phyloP scores from a whole-genome alignment of 805 yeast genomes.

The Yamadazyma ubonensis region DNA sequence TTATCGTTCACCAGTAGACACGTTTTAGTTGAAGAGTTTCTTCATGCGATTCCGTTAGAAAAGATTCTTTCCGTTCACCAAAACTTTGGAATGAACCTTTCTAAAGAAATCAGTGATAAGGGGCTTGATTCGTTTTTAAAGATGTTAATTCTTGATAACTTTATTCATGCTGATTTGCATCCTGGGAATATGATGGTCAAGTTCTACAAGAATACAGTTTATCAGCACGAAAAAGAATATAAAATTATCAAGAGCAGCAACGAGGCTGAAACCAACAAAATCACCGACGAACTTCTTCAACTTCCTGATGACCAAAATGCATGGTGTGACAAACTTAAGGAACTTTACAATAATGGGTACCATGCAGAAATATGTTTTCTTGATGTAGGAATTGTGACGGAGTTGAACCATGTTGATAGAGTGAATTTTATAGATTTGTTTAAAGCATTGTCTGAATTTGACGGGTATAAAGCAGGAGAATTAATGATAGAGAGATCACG shows the following conservation, averaged over 20 bases:
- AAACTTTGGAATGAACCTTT: conserved; percentile 49
- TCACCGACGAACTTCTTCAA: conserved; percentile 41
- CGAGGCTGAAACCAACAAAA: conserved; percentile 46
- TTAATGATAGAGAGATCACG: conserved; percentile 92
- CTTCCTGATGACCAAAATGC: conserved; percentile 35
- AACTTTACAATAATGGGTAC: conserved; percentile 56
- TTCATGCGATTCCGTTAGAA: conserved; percentile 82
- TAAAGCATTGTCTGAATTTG: conserved; percentile 84
- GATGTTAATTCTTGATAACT: conserved; percentile 90
- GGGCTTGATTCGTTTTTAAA: conserved; percentile 89
- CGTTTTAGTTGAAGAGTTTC: conserved; percentile 81
- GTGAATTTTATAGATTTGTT: conserved; percentile 86
- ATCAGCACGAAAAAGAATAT: conserved; percentile 43
- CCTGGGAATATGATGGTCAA: conserved; percentile 92
- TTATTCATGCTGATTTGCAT: conserved; percentile 94
- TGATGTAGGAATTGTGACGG: conserved; percentile 93
- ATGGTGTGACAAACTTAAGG: conserved; percentile 48
- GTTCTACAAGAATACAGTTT: conserved; percentile 52
- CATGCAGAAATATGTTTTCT: conserved; percentile 86
- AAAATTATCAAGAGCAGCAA: conserved; percentile 41
- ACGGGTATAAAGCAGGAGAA: conserved; percentile 93
- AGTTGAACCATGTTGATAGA: conserved; percentile 72
- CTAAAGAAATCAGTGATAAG: conserved; percentile 71
- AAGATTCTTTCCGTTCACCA: conserved; percentile 53
- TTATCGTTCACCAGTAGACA: conserved; percentile 61